A percentile compares a stretch with the other conserved stretches of the same genome.
Evolutionary conservation across 169 alveolate genomes (phyloP).

Genomic region (Cryptosporidium sp.): DNA sequence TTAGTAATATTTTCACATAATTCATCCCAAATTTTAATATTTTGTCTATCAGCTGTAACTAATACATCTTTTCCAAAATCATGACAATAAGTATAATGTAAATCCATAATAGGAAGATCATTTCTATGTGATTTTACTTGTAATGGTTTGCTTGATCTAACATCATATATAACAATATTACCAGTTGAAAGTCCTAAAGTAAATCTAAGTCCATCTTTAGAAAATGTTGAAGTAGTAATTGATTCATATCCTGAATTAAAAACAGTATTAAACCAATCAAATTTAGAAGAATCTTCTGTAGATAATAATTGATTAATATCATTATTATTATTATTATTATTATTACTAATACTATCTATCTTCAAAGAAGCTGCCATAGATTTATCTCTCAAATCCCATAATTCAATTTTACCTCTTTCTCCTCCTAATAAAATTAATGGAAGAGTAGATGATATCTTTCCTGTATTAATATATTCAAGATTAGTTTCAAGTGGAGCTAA

Average conservation of each 20-base stretch:
- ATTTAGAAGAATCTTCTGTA: neutral
- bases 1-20: neutral
- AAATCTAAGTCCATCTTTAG: slow-evolving; percentile 68
- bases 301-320: neutral
- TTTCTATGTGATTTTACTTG: slow-evolving; percentile 72
- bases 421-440: slow-evolving; percentile 77
- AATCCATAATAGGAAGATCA: slow-evolving; percentile 74
- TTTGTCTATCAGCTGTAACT: slow-evolving; percentile 85
- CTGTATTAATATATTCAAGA: slow-evolving; percentile 72
- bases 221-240: slow-evolving; percentile 51
- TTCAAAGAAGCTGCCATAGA: slow-evolving; percentile 54
- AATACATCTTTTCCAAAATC: slow-evolving; percentile 78
- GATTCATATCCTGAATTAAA: slow-evolving; percentile 1
- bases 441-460: slow-evolving; percentile 45
- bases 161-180: slow-evolving; percentile 76
- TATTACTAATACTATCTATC: neutral
- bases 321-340: neutral
- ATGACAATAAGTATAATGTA: slow-evolving; percentile 58
- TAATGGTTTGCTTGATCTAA: slow-evolving; percentile 78
- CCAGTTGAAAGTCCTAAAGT: slow-evolving; percentile 73
- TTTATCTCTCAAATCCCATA: slow-evolving; percentile 62
- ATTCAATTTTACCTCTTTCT: slow-evolving; percentile 42
- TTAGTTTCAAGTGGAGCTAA: slow-evolving; percentile 84
- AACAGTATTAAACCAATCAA: slow-evolving; percentile 32
- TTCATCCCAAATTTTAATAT: slow-evolving; percentile 83